A percentile compares a stretch with the other conserved stretches of the same genome.
Conservation (phyloP, 805 yeast genomes). For the Ogataea polymorpha region DNA sequence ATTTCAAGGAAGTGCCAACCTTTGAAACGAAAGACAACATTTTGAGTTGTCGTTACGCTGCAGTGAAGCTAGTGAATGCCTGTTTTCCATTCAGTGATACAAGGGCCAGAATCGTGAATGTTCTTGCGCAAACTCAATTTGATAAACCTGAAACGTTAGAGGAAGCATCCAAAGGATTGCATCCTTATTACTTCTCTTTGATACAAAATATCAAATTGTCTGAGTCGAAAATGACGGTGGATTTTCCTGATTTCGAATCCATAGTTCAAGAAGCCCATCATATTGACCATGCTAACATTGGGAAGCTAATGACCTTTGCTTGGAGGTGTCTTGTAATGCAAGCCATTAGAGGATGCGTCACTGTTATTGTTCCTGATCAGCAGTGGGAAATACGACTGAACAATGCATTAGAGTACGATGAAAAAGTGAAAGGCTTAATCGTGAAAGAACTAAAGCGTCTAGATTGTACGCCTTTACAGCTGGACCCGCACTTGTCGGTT, state of each 20-base stretch:
- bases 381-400: conserved; percentile 72
- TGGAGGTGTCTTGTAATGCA: conserved; percentile 64
- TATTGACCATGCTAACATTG: conserved; percentile 19
- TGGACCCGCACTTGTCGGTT: not conserved
- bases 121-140: conserved; percentile 50
- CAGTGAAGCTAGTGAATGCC: conserved; percentile 61
- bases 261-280: conserved; percentile 35
- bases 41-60: conserved; percentile 53
- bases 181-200: conserved; percentile 76
- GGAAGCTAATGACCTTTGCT: conserved; percentile 48
- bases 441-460: conserved; percentile 17
- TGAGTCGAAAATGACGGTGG: conserved; percentile 14
- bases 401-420: conserved; percentile 64
- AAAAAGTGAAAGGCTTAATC: conserved; percentile 39
- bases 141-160: conserved; percentile 74
- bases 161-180: conserved; percentile 75
- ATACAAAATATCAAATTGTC: conserved; percentile 32
- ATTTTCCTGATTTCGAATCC: conserved; percentile 54
- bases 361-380: conserved; percentile 64
- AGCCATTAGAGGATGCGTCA: conserved; percentile 46
- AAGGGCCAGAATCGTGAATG: conserved; percentile 62
- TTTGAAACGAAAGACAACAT: conserved; percentile 29
- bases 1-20: conserved; percentile 21
- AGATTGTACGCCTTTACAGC: not conserved
- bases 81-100: conserved; percentile 66